A percentile compares a stretch with the other conserved stretches of the same genome.
phyloP scores from a whole-genome alignment of 2,329 filamentous ascomycete genomes.

The Ophiostoma tasmaniense region DNA sequence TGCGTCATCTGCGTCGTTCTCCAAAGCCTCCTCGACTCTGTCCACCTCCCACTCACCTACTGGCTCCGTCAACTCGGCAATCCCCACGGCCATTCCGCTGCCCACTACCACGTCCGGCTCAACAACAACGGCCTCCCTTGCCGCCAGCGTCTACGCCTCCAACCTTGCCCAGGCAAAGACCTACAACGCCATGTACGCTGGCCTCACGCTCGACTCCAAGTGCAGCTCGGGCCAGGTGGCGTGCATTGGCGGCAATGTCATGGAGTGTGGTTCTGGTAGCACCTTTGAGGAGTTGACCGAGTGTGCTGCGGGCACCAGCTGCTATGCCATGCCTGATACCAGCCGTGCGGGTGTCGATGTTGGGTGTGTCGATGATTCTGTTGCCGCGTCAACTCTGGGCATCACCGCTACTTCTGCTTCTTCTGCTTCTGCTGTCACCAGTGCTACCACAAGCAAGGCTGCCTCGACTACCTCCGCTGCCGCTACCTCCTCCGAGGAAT shows the following conservation, averaged over 20 bases:
- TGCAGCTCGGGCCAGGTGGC: conserved; percentile 42
- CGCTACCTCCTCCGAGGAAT: background rate
- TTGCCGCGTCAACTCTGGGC: conserved; percentile 38
- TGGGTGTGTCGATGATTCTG: conserved; percentile 36
- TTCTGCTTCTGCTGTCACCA: background rate
- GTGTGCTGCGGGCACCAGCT: conserved; percentile 30
- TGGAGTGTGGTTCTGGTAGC: conserved; percentile 32
- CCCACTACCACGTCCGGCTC: background rate
- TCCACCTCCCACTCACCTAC: background rate
- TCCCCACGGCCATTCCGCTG: background rate
- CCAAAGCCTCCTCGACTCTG: background rate
- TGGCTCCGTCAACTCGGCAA: conserved; percentile 1
- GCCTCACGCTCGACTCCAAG: conserved; percentile 36
- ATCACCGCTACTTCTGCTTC: background rate
- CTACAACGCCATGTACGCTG: conserved; percentile 41
- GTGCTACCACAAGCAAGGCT: background rate
- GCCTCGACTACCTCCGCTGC: background rate
- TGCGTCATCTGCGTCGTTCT: background rate
- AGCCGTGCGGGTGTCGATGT: conserved; percentile 40
- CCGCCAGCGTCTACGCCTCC: conserved; percentile 33
- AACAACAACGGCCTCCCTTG: conserved; percentile 31
- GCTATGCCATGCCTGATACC: conserved; percentile 48
- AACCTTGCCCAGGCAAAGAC: conserved; percentile 38
- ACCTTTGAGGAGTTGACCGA: conserved; percentile 36
- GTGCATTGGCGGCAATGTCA: conserved; percentile 44